A percentile compares a stretch with the other conserved stretches of the same genome.
phyloP scores from a whole-genome alignment of 139 green algal genomes.

The Parachlorella kessleri region DNA sequence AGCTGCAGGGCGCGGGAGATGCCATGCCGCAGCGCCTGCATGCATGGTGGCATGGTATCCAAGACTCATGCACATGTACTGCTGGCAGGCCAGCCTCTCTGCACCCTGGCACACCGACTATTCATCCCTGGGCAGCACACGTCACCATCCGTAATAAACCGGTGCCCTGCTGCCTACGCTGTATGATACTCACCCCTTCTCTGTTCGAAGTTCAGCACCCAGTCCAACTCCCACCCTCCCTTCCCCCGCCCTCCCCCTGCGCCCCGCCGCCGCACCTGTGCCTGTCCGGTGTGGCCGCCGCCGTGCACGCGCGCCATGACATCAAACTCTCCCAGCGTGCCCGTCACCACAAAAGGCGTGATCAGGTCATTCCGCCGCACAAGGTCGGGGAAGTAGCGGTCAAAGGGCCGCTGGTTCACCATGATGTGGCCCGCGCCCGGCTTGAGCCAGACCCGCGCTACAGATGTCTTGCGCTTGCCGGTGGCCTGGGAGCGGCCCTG shows the following conservation, averaged over 20 bases:
- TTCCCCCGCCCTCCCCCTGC: too few species aligned
- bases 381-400: conserved; percentile 77
- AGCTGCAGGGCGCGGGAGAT: conserved; percentile 78
- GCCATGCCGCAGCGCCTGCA: conserved; percentile 82
- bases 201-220: too few species aligned
- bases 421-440: conserved; percentile 58
- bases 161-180: too few species aligned
- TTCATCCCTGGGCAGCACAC: too few species aligned
- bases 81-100: neutral
- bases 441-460: conserved; percentile 61
- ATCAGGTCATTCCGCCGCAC: conserved; percentile 64
- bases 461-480: conserved; percentile 71
- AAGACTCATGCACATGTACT: too few species aligned
- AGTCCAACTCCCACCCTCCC: too few species aligned
- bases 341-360: conserved; percentile 82
- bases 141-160: too few species aligned
- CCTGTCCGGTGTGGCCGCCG: conserved; percentile 66
- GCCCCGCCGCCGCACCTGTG: conserved; percentile 31
- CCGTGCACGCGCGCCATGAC: conserved; percentile 61
- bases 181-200: too few species aligned
- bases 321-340: conserved; percentile 68
- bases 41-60: neutral
- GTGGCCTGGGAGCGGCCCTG: conserved; percentile 56
- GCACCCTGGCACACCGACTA: too few species aligned
- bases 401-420: conserved; percentile 75